Evolutionary conservation across 2,329 filamentous ascomycete species (phyloP).

Genomic region (Elsinoe australis): DNA sequence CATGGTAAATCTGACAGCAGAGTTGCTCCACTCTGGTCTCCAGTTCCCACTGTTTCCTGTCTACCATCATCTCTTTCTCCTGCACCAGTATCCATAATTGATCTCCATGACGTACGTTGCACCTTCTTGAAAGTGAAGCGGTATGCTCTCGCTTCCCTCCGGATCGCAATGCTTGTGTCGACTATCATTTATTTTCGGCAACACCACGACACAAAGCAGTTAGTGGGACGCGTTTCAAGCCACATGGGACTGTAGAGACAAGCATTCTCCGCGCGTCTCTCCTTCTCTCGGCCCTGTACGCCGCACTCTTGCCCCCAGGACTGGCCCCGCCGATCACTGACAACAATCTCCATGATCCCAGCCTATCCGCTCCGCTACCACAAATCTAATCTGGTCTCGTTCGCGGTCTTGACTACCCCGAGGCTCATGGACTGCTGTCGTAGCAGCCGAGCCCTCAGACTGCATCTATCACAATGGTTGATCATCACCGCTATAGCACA

Average conservation of each 20-base stretch:
- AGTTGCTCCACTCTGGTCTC: too few species aligned
- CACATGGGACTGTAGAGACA: constrained; percentile 10
- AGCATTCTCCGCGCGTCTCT: constrained; percentile 15
- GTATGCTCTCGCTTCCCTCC: constrained; percentile 13
- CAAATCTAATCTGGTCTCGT: not conserved
- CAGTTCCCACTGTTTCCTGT: too few species aligned
- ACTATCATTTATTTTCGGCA: constrained; percentile 15
- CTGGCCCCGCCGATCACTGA: constrained; percentile 10
- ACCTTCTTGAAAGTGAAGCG: not conserved
- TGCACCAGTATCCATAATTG: too few species aligned
- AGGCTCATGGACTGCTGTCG: not conserved
- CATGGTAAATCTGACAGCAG: too few species aligned
- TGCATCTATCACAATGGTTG: not conserved
- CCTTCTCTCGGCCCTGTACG: not conserved
- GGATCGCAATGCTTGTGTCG: constrained; percentile 1
- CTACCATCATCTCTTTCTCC: too few species aligned
- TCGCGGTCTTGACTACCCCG: not conserved
- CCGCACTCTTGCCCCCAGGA: constrained; percentile 1
- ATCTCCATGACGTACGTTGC: constrained; percentile 5
- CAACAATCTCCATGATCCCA: constrained; percentile 15
- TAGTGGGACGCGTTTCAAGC: constrained; percentile 11
- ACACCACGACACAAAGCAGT: not conserved
- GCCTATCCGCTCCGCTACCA: constrained; percentile 13
- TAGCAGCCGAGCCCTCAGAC: constrained; percentile 1
- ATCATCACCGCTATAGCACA: not conserved